Conservation (phyloP, 805 yeast species). For the Kuraishia ogatae region DNA sequence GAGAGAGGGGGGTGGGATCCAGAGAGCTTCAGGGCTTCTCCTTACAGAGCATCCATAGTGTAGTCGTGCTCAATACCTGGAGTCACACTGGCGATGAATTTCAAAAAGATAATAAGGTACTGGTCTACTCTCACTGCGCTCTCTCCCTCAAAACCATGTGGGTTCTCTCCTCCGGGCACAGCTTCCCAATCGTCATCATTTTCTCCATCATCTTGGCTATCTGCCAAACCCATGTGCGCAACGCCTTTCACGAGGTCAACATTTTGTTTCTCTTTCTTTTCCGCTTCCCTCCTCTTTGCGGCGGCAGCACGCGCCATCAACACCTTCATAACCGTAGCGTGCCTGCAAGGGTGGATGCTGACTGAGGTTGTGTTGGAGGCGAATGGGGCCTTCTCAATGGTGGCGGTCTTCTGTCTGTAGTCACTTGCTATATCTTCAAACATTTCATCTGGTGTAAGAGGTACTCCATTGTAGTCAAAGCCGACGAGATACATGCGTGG, state of each 20-base stretch:
- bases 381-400: conserved; percentile 90
- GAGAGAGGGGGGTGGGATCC: no score
- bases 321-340: conserved; percentile 89
- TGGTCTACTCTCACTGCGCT: conserved; percentile 78
- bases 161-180: conserved; percentile 12
- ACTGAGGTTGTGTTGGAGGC: conserved; percentile 66
- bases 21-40: no score
- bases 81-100: conserved; percentile 93
- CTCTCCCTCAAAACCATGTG: conserved; percentile 25
- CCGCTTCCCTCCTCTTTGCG: conserved; percentile 20
- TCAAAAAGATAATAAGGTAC: conserved; percentile 79
- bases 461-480: conserved; percentile 73
- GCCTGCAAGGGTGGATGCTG: conserved; percentile 94
- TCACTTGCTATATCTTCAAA: conserved; percentile 90
- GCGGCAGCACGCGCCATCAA: conserved; percentile 65
- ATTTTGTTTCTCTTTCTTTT: conserved; percentile 13
- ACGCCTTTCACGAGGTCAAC: conserved; percentile 29
- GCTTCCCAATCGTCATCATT: conserved; percentile 16
- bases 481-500: conserved; percentile 94
- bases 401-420: conserved; percentile 91
- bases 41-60: conserved; percentile 88
- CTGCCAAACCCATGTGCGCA: conserved; percentile 39
- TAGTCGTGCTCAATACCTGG: conserved; percentile 97
- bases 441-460: conserved; percentile 83
- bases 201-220: conserved; percentile 14